phyloP scores from a whole-genome alignment of 495 filamentous ascomycete species.

The Letharia lupina region DNA sequence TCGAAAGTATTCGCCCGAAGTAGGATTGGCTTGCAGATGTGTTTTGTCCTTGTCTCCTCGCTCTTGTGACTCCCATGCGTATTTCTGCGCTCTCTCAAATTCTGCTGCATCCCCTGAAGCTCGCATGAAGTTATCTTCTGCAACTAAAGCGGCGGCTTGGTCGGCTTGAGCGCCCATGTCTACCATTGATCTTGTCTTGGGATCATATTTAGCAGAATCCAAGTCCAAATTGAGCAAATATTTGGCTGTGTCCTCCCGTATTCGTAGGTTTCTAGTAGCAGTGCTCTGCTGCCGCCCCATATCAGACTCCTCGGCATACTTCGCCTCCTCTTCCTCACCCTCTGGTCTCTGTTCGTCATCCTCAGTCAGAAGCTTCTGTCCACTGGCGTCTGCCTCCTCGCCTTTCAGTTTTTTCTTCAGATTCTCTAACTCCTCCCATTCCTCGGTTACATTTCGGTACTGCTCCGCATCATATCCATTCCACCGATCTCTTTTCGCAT shows the following conservation, averaged over 20 bases:
- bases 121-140: slow-evolving; percentile 88
- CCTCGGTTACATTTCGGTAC: slow-evolving; percentile 75
- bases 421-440: slow-evolving; percentile 79
- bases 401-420: slow-evolving; percentile 53
- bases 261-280: slow-evolving; percentile 78
- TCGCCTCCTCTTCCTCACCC: slow-evolving; percentile 50
- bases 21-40: slow-evolving; percentile 94
- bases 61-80: slow-evolving; percentile 95
- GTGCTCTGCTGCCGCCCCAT: slow-evolving; percentile 88
- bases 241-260: slow-evolving; percentile 97
- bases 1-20: slow-evolving; percentile 74
- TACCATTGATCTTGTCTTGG: slow-evolving; percentile 91
- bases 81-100: slow-evolving; percentile 79
- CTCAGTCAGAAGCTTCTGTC: slow-evolving; percentile 25
- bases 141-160: slow-evolving; percentile 77
- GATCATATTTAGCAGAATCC: slow-evolving; percentile 96
- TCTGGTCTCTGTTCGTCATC: slow-evolving; percentile 29
- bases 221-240: slow-evolving; percentile 91
- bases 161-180: slow-evolving; percentile 78
- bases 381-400: slow-evolving; percentile 21
- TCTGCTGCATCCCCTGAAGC: slow-evolving; percentile 90
- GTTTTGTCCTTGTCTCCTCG: slow-evolving; percentile 59
- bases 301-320: slow-evolving; percentile 94
- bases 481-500: slow-evolving; percentile 97
- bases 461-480: slow-evolving; percentile 90